Conservation (phyloP, 1,284 basidiomycete species). For the Athelia sp. region DNA sequence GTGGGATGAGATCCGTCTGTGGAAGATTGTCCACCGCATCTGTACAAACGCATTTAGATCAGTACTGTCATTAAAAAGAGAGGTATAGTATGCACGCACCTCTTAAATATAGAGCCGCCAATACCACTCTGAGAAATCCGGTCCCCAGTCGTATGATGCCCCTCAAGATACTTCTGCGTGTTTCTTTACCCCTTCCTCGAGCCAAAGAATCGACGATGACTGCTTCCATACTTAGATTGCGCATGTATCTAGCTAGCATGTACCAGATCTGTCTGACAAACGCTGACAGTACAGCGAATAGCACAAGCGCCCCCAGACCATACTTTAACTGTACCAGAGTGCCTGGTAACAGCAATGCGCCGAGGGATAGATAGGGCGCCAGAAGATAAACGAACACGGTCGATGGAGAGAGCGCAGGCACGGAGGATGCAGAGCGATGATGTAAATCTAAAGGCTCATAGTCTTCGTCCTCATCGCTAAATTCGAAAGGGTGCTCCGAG, state of each 20-base stretch:
- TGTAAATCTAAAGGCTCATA: slow-evolving; percentile 14
- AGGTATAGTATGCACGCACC: slow-evolving; percentile 35
- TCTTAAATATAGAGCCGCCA: slow-evolving; percentile 59
- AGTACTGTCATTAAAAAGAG: slow-evolving; percentile 3
- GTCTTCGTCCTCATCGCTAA: slow-evolving; percentile 47
- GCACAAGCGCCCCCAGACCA: slow-evolving; percentile 44
- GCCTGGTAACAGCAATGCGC: slow-evolving; percentile 54
- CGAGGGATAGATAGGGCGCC: slow-evolving; percentile 63
- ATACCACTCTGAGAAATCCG: slow-evolving; percentile 39
- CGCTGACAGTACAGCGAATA: slow-evolving; percentile 52
- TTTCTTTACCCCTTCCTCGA: slow-evolving; percentile 45
- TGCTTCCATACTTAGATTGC: slow-evolving; percentile 58
- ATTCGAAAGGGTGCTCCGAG: slow-evolving; percentile 34
- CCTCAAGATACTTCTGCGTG: slow-evolving; percentile 34
- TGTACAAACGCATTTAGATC: slow-evolving; percentile 20
- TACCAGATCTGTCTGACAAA: slow-evolving; percentile 69
- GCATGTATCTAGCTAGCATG: slow-evolving; percentile 64
- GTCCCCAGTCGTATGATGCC: slow-evolving; percentile 35
- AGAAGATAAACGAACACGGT: slow-evolving; percentile 65
- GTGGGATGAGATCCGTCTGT: slow-evolving; percentile 23
- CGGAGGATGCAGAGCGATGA: slow-evolving; percentile 15
- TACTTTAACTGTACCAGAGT: slow-evolving; percentile 41
- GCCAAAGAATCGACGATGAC: slow-evolving; percentile 58
- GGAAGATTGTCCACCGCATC: slow-evolving; percentile 49
- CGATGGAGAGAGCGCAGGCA: slow-evolving; percentile 50